Evolutionary conservation across 2,329 filamentous ascomycete genomes (phyloP).

Genomic region (Mollisiaceae sp.): DNA sequence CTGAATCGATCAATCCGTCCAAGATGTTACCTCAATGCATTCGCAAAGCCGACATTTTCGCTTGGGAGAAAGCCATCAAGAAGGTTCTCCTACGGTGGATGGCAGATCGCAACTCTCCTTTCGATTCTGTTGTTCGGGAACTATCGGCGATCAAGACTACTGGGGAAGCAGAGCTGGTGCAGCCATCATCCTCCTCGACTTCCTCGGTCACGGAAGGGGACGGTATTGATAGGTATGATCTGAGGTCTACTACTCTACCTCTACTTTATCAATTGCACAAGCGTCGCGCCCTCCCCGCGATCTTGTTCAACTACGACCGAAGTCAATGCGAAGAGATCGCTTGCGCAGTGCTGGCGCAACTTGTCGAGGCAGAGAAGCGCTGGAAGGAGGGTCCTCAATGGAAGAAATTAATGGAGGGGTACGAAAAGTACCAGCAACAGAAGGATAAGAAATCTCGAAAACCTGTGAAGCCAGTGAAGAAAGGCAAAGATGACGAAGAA

Average conservation of each 20-base stretch:
- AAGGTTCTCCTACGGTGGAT: constrained; percentile 64
- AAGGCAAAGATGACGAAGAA: constrained; percentile 53
- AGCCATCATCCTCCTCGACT: constrained; percentile 18
- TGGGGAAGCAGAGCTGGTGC: constrained; percentile 16
- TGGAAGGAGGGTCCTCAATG: constrained; percentile 66
- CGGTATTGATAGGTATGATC: constrained; percentile 39
- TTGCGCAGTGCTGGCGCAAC: constrained; percentile 53
- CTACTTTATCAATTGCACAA: constrained; percentile 65
- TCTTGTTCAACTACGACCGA: constrained; percentile 80
- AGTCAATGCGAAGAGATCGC: constrained; percentile 65
- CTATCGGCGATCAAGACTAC: constrained; percentile 42
- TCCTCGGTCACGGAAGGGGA: constrained; percentile 30
- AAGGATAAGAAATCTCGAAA: constrained; percentile 52
- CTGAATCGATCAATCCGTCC: constrained; percentile 54
- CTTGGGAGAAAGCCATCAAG: constrained; percentile 70
- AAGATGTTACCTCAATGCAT: constrained; percentile 58
- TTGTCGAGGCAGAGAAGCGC: constrained; percentile 57
- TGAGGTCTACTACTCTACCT: constrained; percentile 56
- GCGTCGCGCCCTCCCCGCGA: constrained; percentile 70
- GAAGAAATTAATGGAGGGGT: constrained; percentile 63
- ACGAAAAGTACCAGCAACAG: constrained; percentile 59
- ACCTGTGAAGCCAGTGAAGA: constrained; percentile 47
- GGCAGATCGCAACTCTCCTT: constrained; percentile 51
- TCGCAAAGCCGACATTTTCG: constrained; percentile 67
- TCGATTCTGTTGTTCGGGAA: constrained; percentile 51